Conservation (phyloP, 2,329 filamentous ascomycete genomes). For the Sarocladiaceae sp. region DNA sequence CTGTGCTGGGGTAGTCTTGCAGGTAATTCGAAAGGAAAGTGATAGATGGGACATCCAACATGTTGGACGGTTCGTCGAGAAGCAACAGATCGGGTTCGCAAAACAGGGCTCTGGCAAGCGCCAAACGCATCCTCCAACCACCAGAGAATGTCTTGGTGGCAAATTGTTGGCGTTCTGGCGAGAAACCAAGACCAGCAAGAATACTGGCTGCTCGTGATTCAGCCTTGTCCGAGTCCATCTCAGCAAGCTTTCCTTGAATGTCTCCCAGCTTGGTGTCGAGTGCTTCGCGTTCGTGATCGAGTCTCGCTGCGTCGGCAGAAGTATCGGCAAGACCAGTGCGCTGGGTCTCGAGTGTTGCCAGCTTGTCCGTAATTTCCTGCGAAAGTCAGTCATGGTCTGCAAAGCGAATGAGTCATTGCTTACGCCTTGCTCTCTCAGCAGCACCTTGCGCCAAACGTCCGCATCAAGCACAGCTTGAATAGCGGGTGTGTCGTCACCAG, state of each 20-base stretch:
- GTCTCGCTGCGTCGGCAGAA: constrained; percentile 74
- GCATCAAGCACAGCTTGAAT: constrained; percentile 93
- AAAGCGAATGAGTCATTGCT: no score
- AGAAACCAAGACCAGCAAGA: constrained; percentile 94
- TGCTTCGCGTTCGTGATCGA: constrained; percentile 84
- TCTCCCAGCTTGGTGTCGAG: constrained; percentile 87
- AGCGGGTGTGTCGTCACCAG: constrained; percentile 89
- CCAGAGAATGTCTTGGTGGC: constrained; percentile 97
- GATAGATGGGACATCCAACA: constrained; percentile 99
- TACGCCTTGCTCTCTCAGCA: constrained; percentile 81
- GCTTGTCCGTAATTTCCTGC: constrained; percentile 68
- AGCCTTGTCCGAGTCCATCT: constrained; percentile 99
- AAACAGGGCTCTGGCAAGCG: constrained; percentile 89
- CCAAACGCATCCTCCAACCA: constrained; percentile 98
- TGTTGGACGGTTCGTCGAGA: constrained; percentile 99
- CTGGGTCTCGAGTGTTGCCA: constrained; percentile 71
- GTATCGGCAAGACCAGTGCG: constrained; percentile 81
- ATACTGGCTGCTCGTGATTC: constrained; percentile 94
- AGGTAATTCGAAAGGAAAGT: constrained; percentile 96
- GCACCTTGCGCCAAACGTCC: constrained; percentile 96
- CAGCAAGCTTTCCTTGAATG: constrained; percentile 82
- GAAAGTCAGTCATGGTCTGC: no score
- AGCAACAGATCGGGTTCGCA: constrained; percentile 94
- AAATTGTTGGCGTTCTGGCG: constrained; percentile 81
- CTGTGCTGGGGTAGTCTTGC: constrained; percentile 86